phyloP scores from a whole-genome alignment of 495 filamentous ascomycete species.

The Chaetomium tenue region DNA sequence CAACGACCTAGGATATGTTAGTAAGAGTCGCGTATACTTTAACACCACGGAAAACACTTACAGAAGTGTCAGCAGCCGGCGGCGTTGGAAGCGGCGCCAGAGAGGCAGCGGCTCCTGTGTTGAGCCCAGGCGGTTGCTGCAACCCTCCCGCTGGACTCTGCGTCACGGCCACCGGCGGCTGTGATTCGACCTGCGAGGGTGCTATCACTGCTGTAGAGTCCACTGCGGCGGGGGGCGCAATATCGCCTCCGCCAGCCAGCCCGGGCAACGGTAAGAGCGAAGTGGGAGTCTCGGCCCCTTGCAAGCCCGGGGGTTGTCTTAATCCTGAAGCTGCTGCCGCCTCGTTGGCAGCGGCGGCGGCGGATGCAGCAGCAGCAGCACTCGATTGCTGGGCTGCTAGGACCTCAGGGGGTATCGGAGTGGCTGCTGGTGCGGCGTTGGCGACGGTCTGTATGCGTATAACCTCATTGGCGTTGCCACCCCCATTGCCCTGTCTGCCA shows the following conservation, averaged over 20 bases:
- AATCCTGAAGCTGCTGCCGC: constrained; percentile 21
- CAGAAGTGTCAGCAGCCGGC: constrained; percentile 22
- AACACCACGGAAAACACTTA: constrained; percentile 9
- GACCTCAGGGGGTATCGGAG: constrained; percentile 20
- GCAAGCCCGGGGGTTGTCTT: constrained; percentile 29
- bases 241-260: constrained; percentile 15
- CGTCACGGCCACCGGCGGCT: constrained; percentile 8
- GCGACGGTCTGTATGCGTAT: constrained; percentile 11
- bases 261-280: constrained; percentile 27
- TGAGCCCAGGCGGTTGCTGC: constrained; percentile 17
- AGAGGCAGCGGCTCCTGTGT: not conserved
- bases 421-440: constrained; percentile 6
- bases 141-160: constrained; percentile 10
- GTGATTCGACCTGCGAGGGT: constrained; percentile 9
- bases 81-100: constrained; percentile 20
- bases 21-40: not conserved
- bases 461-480: not conserved
- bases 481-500: not conserved
- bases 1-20: constrained; percentile 1
- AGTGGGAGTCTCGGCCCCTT: constrained; percentile 14
- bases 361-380: constrained; percentile 23
- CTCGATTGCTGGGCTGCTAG: constrained; percentile 18
- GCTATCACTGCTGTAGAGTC: constrained; percentile 9
- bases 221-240: constrained; percentile 5
- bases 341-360: constrained; percentile 19